Evolutionary conservation across 345 rosid genomes (phyloP).

Genomic region (Euphorbia tirucalli): DNA sequence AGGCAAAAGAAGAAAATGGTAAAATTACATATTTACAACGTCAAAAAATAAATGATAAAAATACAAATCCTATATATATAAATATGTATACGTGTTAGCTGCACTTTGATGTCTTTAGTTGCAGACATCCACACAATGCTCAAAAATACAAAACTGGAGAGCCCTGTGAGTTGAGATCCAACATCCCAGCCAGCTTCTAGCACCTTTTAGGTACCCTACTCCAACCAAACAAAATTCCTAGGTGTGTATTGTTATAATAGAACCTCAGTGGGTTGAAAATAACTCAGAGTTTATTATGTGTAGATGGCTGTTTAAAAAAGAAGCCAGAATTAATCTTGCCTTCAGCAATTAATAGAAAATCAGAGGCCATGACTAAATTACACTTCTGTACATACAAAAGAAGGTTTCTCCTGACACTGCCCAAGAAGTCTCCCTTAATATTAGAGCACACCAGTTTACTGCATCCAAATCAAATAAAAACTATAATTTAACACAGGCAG

Average conservation of each 20-base stretch:
- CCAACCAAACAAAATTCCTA: background rate
- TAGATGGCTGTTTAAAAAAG: constrained; percentile 20
- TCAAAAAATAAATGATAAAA: background rate
- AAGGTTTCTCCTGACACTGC: background rate
- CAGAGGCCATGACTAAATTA: background rate
- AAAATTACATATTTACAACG: constrained; percentile 19
- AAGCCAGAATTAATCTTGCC: constrained; percentile 16
- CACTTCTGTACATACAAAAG: constrained; percentile 7
- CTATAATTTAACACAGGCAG: background rate
- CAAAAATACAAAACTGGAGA: background rate
- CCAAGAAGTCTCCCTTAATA: background rate
- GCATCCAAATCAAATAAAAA: constrained; percentile 11
- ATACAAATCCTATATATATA: background rate
- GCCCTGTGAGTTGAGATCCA: background rate
- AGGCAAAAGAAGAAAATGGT: background rate
- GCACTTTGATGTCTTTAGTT: constrained; percentile 5
- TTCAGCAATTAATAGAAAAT: background rate
- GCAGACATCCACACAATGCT: background rate
- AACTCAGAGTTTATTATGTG: constrained; percentile 7
- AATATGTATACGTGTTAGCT: background rate
- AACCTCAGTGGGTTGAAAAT: too few relatives aligned
- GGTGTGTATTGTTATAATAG: background rate
- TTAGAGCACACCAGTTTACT: constrained; percentile 7
- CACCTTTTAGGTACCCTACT: background rate
- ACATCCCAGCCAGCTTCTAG: constrained; percentile 5